Base-by-base conservation (phyloP, 1,284 basidiomycete species). In the Cystobasidium pallidum region DNA sequence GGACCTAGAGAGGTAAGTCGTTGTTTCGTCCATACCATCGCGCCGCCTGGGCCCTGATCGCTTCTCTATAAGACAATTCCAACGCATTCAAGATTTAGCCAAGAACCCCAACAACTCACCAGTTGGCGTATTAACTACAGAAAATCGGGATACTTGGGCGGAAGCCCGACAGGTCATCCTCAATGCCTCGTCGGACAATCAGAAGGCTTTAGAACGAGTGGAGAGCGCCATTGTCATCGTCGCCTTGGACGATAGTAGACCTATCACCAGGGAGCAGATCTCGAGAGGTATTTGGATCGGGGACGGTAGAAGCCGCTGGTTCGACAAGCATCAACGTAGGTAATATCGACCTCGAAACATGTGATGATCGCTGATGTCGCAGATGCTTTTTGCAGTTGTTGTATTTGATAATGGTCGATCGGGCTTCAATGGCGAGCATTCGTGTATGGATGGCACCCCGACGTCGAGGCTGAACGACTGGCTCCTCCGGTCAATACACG, bases 401-500 rank as follows among this genome's bases (percentile, higher is more conserved):
- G 91, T 96, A 43, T 96, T 91, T 79, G 90, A 92, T 75, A 91
- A 93, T 76, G 96, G 93, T 67, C 91, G 93, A 73, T 92, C 92
- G 32, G 95, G 92, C 0, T 99, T 96, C 81, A 85, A 86, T 70
- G 78, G 77, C 41, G 78, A 78, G 72, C 92, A 95, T 82, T 92
- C 91, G 15, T 92, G 91, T 80, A 92, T 94, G 91, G 95, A 97
- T 79, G 95, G 95, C 55, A 98, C 94, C 0, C 91, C 95, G 0
- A 98, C 95, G 0, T 84, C 97, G 39, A 89, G 95, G 68, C 83
- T 98, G 84, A 98, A 96, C 84, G 95, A 99, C 81, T 99, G 94
- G 81, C 84, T 93, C 67, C 83, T 98, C 52, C 91, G 88, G 17
- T 86, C 89, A 0, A 83, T 98, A 55, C 88, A 88, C 6, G 84